These are phyloP conservation scores for Oryza meridionalis DNA, from an alignment of 176 grass and related monocot species.

Conservation along the genomic window DNA sequence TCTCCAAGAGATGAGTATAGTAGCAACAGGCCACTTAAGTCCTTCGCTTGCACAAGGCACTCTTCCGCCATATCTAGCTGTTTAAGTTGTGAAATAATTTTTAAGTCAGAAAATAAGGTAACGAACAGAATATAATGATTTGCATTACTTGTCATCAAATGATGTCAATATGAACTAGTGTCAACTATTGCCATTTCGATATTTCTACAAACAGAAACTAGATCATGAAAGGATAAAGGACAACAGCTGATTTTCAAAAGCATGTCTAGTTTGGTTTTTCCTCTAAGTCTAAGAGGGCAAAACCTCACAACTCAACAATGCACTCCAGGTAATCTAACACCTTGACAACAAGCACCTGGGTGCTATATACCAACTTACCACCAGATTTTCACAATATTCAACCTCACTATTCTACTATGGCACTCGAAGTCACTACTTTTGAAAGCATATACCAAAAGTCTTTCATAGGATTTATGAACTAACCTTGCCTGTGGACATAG, in stretches of 20 bases:
- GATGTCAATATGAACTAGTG: background rate
- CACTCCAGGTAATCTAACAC: no score
- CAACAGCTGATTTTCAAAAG: background rate
- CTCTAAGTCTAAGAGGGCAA: no score
- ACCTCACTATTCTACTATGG: no score
- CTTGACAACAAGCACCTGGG: no score
- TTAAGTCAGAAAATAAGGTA: background rate
- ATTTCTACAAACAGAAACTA: background rate
- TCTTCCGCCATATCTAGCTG: constrained; percentile 92
- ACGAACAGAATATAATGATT: constrained; percentile 5
- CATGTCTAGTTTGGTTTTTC: no score
- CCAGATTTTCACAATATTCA: no score
- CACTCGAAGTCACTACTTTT: background rate
- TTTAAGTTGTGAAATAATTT: constrained; percentile 35
- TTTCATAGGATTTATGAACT: constrained; percentile 33
- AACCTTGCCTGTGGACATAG: constrained; percentile 95
- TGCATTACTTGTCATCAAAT: background rate
- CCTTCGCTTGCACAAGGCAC: constrained; percentile 84
- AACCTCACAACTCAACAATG: no score
- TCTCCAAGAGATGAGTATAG: constrained; percentile 95
- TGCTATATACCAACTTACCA: no score
- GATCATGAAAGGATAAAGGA: background rate
- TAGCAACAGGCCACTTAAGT: constrained; percentile 92
- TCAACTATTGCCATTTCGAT: constrained; percentile 2
- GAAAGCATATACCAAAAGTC: background rate